These are phyloP conservation scores for Nevesoporus exiguus DNA, from an alignment of 768 basidiomycete genomes.

Conservation along the genomic window DNA sequence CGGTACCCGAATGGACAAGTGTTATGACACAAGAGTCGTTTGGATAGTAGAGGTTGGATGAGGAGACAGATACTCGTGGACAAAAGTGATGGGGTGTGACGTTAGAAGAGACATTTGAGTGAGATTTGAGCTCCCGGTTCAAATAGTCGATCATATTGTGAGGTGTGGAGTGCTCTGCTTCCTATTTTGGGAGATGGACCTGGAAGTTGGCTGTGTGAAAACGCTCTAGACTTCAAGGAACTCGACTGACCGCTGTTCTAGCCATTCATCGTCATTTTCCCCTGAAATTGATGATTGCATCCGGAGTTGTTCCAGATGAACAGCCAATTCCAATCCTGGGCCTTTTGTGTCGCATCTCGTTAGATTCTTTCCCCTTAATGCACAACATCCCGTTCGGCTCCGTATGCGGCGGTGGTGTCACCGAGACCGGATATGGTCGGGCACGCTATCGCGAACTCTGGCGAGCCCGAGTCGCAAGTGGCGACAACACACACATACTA, in stretches of 20 bases:
- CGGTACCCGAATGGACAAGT: background rate
- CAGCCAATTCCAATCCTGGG: background rate
- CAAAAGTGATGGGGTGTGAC: background rate
- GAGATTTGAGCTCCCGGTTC: constrained; percentile 8
- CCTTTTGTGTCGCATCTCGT: background rate
- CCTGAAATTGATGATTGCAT: background rate
- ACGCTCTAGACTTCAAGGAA: constrained; percentile 20
- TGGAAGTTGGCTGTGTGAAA: constrained; percentile 9
- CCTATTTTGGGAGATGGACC: constrained; percentile 25
- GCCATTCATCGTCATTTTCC: background rate
- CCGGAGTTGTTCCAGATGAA: background rate
- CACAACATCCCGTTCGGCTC: too few species aligned
- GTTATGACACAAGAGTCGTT: constrained; percentile 8
- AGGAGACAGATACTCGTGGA: background rate
- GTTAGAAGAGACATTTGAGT: constrained; percentile 12
- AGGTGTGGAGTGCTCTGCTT: constrained; percentile 15
- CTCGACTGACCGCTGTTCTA: background rate
- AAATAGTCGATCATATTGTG: constrained; percentile 31
- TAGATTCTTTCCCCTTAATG: too few species aligned
- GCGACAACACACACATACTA: too few species aligned
- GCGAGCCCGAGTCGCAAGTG: too few species aligned
- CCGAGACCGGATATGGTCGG: too few species aligned
- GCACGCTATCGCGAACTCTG: too few species aligned
- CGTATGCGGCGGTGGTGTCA: too few species aligned
- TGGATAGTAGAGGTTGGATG: background rate